phyloP scores from a whole-genome alignment of 257 asterid species.

The Lavandula angustifolia region DNA sequence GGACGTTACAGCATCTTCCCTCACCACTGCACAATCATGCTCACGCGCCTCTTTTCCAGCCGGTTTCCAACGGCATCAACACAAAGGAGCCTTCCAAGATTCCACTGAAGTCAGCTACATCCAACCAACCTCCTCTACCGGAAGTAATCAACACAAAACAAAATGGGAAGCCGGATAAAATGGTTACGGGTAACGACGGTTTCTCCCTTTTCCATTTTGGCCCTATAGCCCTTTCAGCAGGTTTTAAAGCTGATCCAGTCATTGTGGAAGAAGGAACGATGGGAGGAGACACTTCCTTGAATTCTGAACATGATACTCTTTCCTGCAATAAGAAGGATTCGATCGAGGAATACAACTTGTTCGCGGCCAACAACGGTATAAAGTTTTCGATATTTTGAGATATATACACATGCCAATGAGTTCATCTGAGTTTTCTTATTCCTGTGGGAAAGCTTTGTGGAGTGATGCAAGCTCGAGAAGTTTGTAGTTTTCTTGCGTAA shows the following conservation, averaged over 20 bases:
- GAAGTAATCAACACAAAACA: slow-evolving; percentile 38
- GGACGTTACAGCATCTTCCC: slow-evolving; percentile 59
- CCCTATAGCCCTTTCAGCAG: slow-evolving; percentile 74
- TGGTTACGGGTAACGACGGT: slow-evolving; percentile 47
- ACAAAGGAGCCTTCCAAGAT: slow-evolving; percentile 46
- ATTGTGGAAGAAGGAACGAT: slow-evolving; percentile 47
- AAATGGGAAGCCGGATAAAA: slow-evolving; percentile 45
- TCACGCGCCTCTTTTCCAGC: slow-evolving; percentile 60
- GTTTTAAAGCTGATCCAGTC: slow-evolving; percentile 53
- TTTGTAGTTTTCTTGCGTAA: slow-evolving; percentile 42
- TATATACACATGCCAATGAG: slow-evolving; percentile 38
- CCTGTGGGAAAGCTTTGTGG: slow-evolving; percentile 50
- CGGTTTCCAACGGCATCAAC: slow-evolving; percentile 47
- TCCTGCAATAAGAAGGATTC: slow-evolving; percentile 48
- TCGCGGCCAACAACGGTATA: slow-evolving; percentile 80
- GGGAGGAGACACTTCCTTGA: slow-evolving; percentile 35
- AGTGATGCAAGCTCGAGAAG: slow-evolving; percentile 25
- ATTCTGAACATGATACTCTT: slow-evolving; percentile 36
- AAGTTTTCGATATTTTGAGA: slow-evolving; percentile 77
- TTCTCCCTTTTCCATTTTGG: slow-evolving; percentile 97
- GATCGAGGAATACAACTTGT: slow-evolving; percentile 82
- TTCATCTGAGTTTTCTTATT: slow-evolving; percentile 31
- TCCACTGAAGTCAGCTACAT: slow-evolving; percentile 34
- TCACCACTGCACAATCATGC: slow-evolving; percentile 57
- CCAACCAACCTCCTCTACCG: slow-evolving; percentile 36